A percentile compares a stretch with the other conserved stretches of the same genome.
Evolutionary conservation across 2,329 filamentous ascomycete genomes (phyloP).

Genomic region (Periconia digitata): DNA sequence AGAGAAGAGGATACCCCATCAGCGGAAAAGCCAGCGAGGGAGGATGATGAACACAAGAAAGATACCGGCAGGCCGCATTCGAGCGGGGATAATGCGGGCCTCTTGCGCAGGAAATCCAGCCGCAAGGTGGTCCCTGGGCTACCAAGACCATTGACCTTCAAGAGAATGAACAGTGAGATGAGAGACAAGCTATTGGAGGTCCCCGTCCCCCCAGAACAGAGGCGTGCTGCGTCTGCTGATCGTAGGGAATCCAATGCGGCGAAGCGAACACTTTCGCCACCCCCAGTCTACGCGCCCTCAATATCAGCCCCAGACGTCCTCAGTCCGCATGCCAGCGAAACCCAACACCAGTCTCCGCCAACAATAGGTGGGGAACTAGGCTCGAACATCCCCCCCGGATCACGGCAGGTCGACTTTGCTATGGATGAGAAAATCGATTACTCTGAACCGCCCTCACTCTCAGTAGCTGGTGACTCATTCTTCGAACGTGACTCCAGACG

Average conservation of each 20-base stretch:
- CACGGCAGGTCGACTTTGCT: constrained; percentile 38
- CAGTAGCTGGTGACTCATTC: constrained; percentile 28
- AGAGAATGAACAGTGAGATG: constrained; percentile 78
- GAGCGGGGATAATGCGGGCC: constrained; percentile 29
- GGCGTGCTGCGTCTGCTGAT: constrained; percentile 72
- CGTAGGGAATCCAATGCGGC: constrained; percentile 64
- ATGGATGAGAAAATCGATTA: constrained; percentile 27
- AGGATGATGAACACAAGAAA: constrained; percentile 24
- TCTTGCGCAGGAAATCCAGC: constrained; percentile 33
- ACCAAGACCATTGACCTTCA: constrained; percentile 76
- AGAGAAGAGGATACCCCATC: constrained; percentile 39
- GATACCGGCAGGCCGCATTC: constrained; percentile 39
- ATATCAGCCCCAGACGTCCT: constrained; percentile 44
- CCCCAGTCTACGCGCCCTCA: constrained; percentile 38
- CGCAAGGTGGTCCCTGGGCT: constrained; percentile 75
- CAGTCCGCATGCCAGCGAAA: constrained; percentile 29
- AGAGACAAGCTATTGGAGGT: constrained; percentile 71
- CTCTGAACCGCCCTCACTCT: constrained; percentile 26
- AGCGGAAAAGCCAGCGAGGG: constrained; percentile 10
- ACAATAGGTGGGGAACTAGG: constrained; percentile 35
- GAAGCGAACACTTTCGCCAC: constrained; percentile 48
- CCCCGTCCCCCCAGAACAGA: constrained; percentile 64
- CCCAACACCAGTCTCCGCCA: constrained; percentile 23
- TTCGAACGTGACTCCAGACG: constrained; percentile 35
- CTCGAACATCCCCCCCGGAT: constrained; percentile 37